Evolutionary conservation across 2,329 filamentous ascomycete species (phyloP).

Genomic region (Phyllosticta capitalensis): DNA sequence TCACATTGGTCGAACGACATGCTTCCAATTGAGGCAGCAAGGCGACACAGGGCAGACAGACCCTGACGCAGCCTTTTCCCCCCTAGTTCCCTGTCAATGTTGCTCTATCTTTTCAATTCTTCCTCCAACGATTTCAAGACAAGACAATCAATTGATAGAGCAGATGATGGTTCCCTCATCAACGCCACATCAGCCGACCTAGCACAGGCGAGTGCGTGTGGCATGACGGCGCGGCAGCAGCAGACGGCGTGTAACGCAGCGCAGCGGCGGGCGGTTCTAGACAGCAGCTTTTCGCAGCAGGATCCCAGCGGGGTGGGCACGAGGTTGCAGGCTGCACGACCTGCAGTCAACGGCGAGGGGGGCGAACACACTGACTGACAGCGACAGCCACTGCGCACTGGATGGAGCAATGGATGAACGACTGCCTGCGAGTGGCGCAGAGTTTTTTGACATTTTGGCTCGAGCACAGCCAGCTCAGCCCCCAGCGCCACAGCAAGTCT

Average conservation of each 20-base stretch:
- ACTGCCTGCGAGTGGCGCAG: background rate
- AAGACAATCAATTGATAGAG: background rate
- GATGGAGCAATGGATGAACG: background rate
- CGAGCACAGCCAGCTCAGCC: no score
- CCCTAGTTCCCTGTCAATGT: no score
- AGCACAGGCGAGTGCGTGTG: background rate
- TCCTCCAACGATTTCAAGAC: background rate
- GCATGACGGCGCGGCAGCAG: background rate
- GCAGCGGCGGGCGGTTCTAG: background rate
- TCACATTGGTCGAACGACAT: background rate
- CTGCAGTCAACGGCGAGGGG: background rate
- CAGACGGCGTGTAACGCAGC: background rate
- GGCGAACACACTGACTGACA: background rate
- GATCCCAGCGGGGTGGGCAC: background rate
- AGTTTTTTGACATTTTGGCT: background rate
- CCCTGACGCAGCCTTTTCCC: background rate
- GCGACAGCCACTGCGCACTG: background rate
- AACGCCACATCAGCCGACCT: background rate
- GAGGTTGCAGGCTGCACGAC: background rate
- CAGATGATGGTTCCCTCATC: background rate
- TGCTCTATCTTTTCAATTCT: no score
- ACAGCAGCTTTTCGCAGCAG: background rate
- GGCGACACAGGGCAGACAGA: no score
- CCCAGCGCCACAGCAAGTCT: no score
- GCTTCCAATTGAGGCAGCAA: background rate